phyloP scores from a whole-genome alignment of 2,329 filamentous ascomycete species.

The Sarocladium kiliense region DNA sequence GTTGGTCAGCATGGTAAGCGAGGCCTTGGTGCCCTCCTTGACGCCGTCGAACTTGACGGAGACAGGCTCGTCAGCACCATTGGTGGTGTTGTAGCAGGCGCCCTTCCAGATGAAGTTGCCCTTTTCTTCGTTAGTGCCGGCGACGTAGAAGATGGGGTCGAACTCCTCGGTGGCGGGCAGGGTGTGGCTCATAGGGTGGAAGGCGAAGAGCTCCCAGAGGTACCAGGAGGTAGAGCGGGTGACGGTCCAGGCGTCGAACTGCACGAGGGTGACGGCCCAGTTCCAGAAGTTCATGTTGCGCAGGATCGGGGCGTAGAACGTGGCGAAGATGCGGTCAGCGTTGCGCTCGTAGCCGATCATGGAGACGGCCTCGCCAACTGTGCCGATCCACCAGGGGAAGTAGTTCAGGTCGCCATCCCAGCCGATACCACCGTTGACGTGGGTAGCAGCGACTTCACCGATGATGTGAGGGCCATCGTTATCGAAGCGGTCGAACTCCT shows the following conservation, averaged over 20 bases:
- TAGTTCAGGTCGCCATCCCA: constrained; percentile 39
- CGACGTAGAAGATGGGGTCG: constrained; percentile 44
- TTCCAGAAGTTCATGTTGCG: constrained; percentile 45
- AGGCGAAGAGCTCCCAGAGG: constrained; percentile 44
- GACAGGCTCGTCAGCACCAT: constrained; percentile 37
- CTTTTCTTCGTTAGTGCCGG: constrained; percentile 37
- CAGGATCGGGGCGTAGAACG: constrained; percentile 46
- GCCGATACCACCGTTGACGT: constrained; percentile 45
- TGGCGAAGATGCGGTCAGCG: constrained; percentile 50
- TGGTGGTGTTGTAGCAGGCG: constrained; percentile 47
- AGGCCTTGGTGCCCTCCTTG: constrained; percentile 30
- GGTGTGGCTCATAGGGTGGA: constrained; percentile 39
- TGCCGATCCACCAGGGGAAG: constrained; percentile 54
- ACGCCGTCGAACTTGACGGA: constrained; percentile 40
- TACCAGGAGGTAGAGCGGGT: constrained; percentile 46
- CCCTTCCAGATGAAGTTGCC: constrained; percentile 43
- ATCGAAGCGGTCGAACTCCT: constrained; percentile 48
- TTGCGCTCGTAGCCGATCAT: constrained; percentile 63
- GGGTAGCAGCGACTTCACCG: constrained; percentile 47
- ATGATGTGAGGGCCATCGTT: constrained; percentile 35
- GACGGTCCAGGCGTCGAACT: constrained; percentile 41
- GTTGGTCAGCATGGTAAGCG: constrained; percentile 41
- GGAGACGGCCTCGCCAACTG: constrained; percentile 60
- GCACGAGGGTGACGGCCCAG: constrained; percentile 46
- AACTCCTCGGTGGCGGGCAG: constrained; percentile 37